Conservation (phyloP, 495 filamentous ascomycete genomes). For the Patellaria atrata region DNA sequence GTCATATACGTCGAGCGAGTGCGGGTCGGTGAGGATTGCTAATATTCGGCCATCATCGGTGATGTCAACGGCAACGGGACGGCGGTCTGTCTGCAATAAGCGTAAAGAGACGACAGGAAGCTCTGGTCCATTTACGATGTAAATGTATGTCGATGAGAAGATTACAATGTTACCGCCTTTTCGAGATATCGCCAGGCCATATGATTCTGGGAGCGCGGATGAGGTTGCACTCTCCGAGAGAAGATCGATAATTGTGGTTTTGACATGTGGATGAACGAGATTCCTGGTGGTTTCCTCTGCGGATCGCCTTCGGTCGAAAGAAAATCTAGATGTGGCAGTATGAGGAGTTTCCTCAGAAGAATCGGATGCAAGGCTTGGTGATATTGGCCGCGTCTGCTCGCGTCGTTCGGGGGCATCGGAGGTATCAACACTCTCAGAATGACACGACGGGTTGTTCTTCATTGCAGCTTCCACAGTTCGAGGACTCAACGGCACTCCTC, state of each 20-base stretch:
- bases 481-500: no score
- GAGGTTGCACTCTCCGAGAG: slow-evolving; percentile 17
- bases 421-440: no score
- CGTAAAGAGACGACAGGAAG: slow-evolving; percentile 16
- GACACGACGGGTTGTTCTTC: no score
- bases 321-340: no score
- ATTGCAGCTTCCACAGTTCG: no score
- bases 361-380: no score
- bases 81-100: slow-evolving; percentile 54
- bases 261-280: slow-evolving; percentile 11
- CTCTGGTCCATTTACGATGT: slow-evolving; percentile 15
- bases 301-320: slow-evolving; percentile 14
- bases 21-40: slow-evolving; percentile 66
- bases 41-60: slow-evolving; percentile 62
- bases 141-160: slow-evolving; percentile 16
- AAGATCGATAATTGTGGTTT: slow-evolving; percentile 17
- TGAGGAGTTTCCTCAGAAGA: no score
- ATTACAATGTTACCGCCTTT: slow-evolving; percentile 17
- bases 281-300: slow-evolving; percentile 5
- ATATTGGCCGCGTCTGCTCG: no score
- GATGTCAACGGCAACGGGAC: slow-evolving; percentile 66
- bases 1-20: slow-evolving; percentile 70
- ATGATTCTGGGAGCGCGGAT: slow-evolving; percentile 20
- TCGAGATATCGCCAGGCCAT: slow-evolving; percentile 18
- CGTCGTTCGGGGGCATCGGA: no score